Evolutionary conservation across 192 early-diverging fungal species (phyloP), one percentile per base, ranked within the genome.

Genomic region (Entomortierella lignicola): DNA sequence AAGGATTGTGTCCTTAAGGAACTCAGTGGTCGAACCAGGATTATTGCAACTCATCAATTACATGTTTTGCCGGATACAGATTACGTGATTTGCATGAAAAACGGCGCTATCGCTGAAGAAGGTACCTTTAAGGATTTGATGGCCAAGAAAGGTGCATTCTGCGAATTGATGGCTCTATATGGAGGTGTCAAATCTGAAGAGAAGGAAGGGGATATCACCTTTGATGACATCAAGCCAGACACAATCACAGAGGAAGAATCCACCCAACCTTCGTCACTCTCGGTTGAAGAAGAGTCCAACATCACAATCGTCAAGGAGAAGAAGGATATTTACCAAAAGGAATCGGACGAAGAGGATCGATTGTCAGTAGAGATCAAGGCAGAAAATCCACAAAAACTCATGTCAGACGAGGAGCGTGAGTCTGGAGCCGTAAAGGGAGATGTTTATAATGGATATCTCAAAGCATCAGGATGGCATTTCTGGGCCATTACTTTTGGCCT

Each of bases 11-110:
- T 77, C 15, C 10, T 77, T 60, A 52, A 42, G 8, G 66, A 64
- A 30, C 55, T 77, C 59, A 88, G 86, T 26, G 85, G 84, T 43
- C 92, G 95, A 63, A 85, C 91, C 27, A 86, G 96, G n/a, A 75
- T 99, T 37, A 87, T 96, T 42, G 95, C 94, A 18, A 94, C 94
- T 5, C 91, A 92, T 59, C 90, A 89, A 12, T 88, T 98, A 37
- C 90, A 92, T 55, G 92, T 92, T 48, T 57, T 98, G 3, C 88
- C 86, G 27, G 86, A 89, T 54, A 79, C 86, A 0, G 91, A 96
- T 60, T 82, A 84, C 27, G 85, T 96, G 8, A 70, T 95, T 59
- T 83, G 92, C 77, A 72, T 99, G 60, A 82, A 83, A 52, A 85
- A 94, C 10, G 96, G 96, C 6, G 55, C 61, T 8, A 88, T 96